phyloP scores from a whole-genome alignment of 192 early-diverging fungal genomes.

The Lobosporangium transversale region DNA sequence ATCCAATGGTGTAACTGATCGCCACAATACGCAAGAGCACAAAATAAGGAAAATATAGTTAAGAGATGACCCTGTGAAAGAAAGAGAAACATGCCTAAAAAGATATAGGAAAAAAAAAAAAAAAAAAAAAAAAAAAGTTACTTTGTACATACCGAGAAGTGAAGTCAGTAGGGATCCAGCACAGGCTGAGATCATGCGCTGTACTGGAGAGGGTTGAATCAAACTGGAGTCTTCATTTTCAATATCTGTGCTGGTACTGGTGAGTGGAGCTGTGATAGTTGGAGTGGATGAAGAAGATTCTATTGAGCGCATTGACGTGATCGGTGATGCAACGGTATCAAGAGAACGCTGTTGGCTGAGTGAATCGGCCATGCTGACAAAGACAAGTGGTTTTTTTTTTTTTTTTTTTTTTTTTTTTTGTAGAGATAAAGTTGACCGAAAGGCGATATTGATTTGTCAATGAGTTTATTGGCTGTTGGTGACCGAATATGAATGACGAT shows the following conservation, averaged over 20 bases:
- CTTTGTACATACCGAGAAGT: conserved; percentile 66
- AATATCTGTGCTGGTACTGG: background rate
- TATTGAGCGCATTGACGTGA: background rate
- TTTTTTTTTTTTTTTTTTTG: too few species aligned
- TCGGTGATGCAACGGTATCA: background rate
- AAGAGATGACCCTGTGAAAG: too few species aligned
- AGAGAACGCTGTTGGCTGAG: background rate
- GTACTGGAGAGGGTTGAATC: conserved; percentile 56
- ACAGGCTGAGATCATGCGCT: conserved; percentile 85
- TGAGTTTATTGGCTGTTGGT: too few species aligned
- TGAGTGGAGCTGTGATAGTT: background rate
- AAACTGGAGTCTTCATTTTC: background rate
- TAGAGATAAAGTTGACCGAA: too few species aligned
- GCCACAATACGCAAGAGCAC: too few species aligned
- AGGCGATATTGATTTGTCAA: too few species aligned
- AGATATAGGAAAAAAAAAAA: background rate
- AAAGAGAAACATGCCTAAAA: conserved; percentile 7
- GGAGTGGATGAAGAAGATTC: background rate
- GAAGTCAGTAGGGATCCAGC: conserved; percentile 85
- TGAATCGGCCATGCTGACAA: background rate
- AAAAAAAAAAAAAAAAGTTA: background rate
- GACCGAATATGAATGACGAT: too few species aligned
- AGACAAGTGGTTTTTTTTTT: too few species aligned
- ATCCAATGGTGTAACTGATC: conserved; percentile 89
- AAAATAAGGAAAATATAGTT: too few species aligned